Conservation (phyloP, 805 yeast genomes). For the Monosporozyma siamensis region DNA sequence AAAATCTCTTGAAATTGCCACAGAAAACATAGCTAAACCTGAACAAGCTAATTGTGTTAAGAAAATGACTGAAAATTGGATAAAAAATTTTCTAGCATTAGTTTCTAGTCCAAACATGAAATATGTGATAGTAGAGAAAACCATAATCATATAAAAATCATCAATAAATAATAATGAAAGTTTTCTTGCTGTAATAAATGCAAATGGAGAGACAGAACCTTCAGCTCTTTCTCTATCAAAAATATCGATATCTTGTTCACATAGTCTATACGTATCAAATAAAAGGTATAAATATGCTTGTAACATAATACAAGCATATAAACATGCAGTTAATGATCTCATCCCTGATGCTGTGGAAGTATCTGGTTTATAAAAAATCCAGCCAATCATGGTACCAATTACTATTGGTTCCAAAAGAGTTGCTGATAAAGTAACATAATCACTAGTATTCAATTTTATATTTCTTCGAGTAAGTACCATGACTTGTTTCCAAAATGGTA, state of each 20-base stretch:
- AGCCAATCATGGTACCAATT: conserved; percentile 58
- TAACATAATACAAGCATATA: conserved; percentile 44
- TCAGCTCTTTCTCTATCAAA: conserved; percentile 65
- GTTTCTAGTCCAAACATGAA: conserved; percentile 68
- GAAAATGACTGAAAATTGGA: conserved; percentile 51
- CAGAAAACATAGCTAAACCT: conserved; percentile 28
- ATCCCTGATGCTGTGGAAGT: conserved; percentile 41
- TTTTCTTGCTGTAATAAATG: conserved; percentile 59
- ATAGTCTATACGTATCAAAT: conserved; percentile 51
- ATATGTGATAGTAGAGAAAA: conserved; percentile 54
- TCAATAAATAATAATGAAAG: conserved; percentile 58
- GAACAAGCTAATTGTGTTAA: conserved; percentile 40
- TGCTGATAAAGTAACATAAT: conserved; percentile 39
- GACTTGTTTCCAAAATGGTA: conserved; percentile 37
- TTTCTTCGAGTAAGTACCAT: conserved; percentile 38
- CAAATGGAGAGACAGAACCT: conserved; percentile 53
- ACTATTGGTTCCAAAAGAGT: conserved; percentile 39
- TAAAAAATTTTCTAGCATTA: conserved; percentile 44
- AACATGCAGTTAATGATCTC: conserved; percentile 44
- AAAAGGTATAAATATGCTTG: conserved; percentile 48
- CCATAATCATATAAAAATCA: conserved; percentile 53
- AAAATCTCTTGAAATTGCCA: conserved; percentile 52
- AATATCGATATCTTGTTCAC: conserved; percentile 44
- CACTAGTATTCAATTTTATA: conserved; percentile 39
- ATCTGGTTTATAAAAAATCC: conserved; percentile 61